A percentile compares a stretch with the other conserved stretches of the same genome.
Conservation (phyloP, 2,329 filamentous ascomycete genomes). For the Ophiostoma quercus region DNA sequence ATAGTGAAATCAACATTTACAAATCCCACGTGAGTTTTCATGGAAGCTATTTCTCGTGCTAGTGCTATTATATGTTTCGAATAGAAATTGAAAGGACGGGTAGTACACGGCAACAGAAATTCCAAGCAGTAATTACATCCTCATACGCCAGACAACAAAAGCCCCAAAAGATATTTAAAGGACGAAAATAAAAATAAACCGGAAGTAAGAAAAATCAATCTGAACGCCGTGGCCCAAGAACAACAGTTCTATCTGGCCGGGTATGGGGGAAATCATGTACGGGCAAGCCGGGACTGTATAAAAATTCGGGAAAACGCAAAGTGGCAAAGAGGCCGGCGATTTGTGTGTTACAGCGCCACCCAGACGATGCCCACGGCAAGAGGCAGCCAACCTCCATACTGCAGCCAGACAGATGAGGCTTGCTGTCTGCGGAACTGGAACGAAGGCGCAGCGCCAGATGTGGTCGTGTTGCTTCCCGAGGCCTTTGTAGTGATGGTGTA, state of each 20-base stretch:
- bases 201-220: background rate
- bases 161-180: background rate
- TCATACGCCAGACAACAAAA: background rate
- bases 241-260: background rate
- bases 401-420: conserved; percentile 29
- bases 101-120: background rate
- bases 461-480: conserved; percentile 31
- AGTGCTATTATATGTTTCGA: background rate
- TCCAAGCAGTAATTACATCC: background rate
- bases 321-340: background rate
- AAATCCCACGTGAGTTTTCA: background rate
- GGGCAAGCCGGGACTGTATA: background rate
- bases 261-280: conserved; percentile 4
- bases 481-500: conserved; percentile 60
- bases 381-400: conserved; percentile 40
- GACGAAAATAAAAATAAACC: background rate
- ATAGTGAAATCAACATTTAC: no score
- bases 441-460: conserved; percentile 31
- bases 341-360: conserved; percentile 35
- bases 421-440: conserved; percentile 30
- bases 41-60: background rate
- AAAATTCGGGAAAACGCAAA: background rate
- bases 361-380: conserved; percentile 38
- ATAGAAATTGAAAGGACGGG: background rate
- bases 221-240: background rate